These are phyloP conservation scores for Penicillium oxalicum DNA, from an alignment of 2,329 filamentous ascomycete species.

Conservation along the genomic window DNA sequence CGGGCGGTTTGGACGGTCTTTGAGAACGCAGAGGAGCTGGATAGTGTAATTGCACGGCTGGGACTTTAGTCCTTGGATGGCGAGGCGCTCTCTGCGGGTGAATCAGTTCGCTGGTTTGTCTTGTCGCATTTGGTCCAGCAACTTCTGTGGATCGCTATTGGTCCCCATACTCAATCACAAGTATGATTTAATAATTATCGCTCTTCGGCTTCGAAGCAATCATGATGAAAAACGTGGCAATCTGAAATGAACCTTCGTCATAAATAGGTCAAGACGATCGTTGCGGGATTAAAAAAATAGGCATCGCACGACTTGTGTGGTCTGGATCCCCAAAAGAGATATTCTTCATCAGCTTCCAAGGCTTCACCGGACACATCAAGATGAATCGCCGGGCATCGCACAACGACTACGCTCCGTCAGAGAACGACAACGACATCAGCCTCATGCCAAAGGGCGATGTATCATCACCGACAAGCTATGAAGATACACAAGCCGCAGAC, in stretches of 20 bases:
- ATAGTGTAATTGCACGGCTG: conserved; percentile 28
- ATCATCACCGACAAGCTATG: neutral
- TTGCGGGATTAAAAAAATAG: neutral
- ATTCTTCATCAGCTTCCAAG: too few species aligned
- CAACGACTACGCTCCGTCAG: neutral
- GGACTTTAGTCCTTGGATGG: conserved; percentile 12
- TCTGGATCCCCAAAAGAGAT: too few species aligned
- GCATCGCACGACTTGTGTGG: too few species aligned
- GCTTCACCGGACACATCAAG: neutral
- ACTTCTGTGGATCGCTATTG: too few species aligned
- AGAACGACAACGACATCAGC: neutral
- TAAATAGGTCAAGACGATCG: neutral
- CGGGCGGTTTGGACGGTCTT: conserved; percentile 73
- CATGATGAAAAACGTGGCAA: conserved; percentile 6
- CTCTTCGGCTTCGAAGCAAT: neutral
- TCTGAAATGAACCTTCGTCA: conserved; percentile 13
- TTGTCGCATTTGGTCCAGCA: too few species aligned
- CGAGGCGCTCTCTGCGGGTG: too few species aligned
- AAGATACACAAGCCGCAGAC: neutral
- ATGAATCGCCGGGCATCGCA: neutral
- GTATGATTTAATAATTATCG: neutral
- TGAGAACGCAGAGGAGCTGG: conserved; percentile 63
- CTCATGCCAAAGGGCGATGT: neutral
- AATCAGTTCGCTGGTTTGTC: too few species aligned
- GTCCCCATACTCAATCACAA: neutral